These are phyloP conservation scores for Sporobolomyces pararoseus DNA, from an alignment of 768 basidiomycete species.

Conservation along the genomic window DNA sequence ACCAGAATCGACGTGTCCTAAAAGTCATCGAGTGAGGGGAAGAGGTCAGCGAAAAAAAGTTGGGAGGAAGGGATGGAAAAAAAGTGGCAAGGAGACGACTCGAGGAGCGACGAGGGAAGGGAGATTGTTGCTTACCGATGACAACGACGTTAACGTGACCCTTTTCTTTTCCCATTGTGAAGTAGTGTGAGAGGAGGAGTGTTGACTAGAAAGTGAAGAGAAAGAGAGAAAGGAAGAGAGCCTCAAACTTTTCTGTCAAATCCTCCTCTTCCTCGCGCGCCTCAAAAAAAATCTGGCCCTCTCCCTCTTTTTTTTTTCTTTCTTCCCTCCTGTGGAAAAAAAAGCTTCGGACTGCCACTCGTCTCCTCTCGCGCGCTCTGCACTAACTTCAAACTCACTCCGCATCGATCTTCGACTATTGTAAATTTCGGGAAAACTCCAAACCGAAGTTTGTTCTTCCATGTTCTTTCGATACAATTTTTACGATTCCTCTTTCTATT, in stretches of 20 bases:
- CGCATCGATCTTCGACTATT: too few relatives aligned
- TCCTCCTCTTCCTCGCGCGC: too few relatives aligned
- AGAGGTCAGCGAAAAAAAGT: constrained; percentile 45
- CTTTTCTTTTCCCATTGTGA: constrained; percentile 31
- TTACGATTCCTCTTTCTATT: too few relatives aligned
- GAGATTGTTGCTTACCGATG: constrained; percentile 31
- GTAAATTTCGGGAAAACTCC: too few relatives aligned
- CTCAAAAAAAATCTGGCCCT: not conserved
- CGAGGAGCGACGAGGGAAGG: constrained; percentile 7
- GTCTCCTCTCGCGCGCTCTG: not conserved
- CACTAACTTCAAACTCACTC: too few relatives aligned
- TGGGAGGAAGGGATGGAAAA: not conserved
- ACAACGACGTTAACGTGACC: constrained; percentile 91
- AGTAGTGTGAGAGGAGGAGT: constrained; percentile 3
- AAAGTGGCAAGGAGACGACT: not conserved
- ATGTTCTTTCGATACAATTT: too few relatives aligned
- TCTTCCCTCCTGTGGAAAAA: too few relatives aligned
- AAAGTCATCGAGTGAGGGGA: constrained; percentile 60
- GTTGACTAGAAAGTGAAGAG: constrained; percentile 9
- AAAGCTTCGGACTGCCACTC: too few relatives aligned
- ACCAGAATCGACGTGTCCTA: constrained; percentile 99
- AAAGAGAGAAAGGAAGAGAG: constrained; percentile 10
- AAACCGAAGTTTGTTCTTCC: too few relatives aligned
- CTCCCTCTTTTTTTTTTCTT: too few relatives aligned
- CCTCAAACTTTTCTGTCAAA: not conserved